Base-by-base conservation (phyloP, 352 stramenopile species). In the Globisporangium uncinulatum region DNA sequence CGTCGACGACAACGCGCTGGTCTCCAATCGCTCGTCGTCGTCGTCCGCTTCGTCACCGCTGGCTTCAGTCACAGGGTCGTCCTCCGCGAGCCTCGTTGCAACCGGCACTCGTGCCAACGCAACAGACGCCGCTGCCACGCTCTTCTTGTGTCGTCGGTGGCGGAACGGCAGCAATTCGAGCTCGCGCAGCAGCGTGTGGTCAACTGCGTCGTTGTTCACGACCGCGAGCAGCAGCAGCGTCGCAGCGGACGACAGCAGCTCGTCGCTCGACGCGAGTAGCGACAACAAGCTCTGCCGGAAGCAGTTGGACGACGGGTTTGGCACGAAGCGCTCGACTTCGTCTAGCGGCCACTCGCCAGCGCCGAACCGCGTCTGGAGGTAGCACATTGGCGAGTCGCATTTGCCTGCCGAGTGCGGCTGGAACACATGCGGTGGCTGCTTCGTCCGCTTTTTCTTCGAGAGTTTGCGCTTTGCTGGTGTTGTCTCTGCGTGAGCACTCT, bases 341-440 rank as follows among this genome's bases (percentile, higher is more conserved):
- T 86, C 70, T 10, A 83, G 46, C 2, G 85, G 82, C 85, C 85
- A 95, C 50, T 93, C 83, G 31, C 85, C 85, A 47, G 84, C 79
- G 24, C 59, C 73, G 61, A 87, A 92, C 0, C 83, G 78, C 8
- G 80, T 92, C 61, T 92, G 76, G 32, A 92, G 53, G 56, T 92
- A 92, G 56, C 83, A 92, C 19, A 90, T 61, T 2, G 77, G 75
- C 24, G 80, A 87, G 31, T 87, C 69, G 54, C 79, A 90, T 36
- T 67, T 57, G 0, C 47, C 71, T 32, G 57, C 24, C 5, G 80
- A 84, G 61, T 92, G 83, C 0, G 76, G 68, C 39, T 70, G 74
- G 52, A 91, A 91, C 39, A 78, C 59, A 70, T 63, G 21, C 57
- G 59, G 36, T 39, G 39, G 29, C 43, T 58, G 53, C 51, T 57